phyloP scores from a whole-genome alignment of 2,329 filamentous ascomycete genomes.

The Zymoseptoria brevis region DNA sequence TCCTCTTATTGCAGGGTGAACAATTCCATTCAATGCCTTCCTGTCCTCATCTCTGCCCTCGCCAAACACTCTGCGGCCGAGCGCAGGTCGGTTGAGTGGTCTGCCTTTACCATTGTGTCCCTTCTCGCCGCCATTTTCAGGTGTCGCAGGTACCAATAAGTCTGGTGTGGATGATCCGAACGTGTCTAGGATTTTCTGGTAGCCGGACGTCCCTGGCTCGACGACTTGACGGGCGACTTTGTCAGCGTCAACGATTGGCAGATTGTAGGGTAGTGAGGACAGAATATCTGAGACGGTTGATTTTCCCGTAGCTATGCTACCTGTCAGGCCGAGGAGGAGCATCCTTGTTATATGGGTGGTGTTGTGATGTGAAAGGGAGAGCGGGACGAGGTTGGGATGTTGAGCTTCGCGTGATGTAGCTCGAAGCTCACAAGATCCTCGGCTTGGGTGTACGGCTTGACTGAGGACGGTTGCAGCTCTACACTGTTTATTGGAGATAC shows the following conservation, averaged over 20 bases:
- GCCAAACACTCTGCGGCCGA: conserved; percentile 83
- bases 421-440: background rate
- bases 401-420: background rate
- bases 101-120: conserved; percentile 56
- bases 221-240: conserved; percentile 87
- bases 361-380: background rate
- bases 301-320: conserved; percentile 96
- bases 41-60: conserved; percentile 66
- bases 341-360: conserved; percentile 41
- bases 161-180: conserved; percentile 81
- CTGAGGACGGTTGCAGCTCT: background rate
- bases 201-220: conserved; percentile 79
- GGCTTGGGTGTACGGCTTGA: background rate
- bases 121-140: conserved; percentile 36
- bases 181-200: conserved; percentile 70
- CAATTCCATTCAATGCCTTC: conserved; percentile 74
- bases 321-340: conserved; percentile 92
- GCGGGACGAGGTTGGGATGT: background rate
- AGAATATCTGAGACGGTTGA: conserved; percentile 87
- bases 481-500: background rate
- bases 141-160: conserved; percentile 58
- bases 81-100: conserved; percentile 75
- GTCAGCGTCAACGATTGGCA: conserved; percentile 93
- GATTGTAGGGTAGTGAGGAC: conserved; percentile 67
- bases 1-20: conserved; percentile 79